Conservation (phyloP, 1,284 basidiomycete genomes). For the Sporisorium scitamineum region DNA sequence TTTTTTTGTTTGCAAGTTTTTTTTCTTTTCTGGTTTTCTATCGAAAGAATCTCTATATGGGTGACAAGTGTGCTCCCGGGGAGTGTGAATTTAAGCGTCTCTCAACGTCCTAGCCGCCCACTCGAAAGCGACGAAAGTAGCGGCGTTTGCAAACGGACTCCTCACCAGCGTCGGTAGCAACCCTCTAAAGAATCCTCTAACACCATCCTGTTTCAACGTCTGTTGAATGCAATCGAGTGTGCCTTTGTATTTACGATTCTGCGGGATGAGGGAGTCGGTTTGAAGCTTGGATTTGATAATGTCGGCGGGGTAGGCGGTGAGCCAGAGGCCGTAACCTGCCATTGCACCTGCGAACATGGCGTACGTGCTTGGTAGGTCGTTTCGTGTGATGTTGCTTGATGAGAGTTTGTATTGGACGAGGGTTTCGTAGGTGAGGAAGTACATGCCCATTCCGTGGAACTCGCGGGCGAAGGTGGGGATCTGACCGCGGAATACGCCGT, state of each 20-base stretch:
- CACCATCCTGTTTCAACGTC: conserved; percentile 84
- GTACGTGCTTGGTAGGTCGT: conserved; percentile 51
- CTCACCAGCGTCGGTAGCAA: conserved; percentile 89
- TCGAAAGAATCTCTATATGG: not conserved
- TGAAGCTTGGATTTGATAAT: conserved; percentile 96
- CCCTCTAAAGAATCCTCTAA: conserved; percentile 87
- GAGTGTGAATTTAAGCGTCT: conserved; percentile 13
- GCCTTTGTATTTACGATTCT: conserved; percentile 78
- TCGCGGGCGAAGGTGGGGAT: conserved; percentile 89
- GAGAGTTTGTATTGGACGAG: conserved; percentile 82
- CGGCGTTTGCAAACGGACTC: conserved; percentile 67
- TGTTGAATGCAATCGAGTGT: conserved; percentile 84
- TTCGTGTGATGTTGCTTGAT: conserved; percentile 62
- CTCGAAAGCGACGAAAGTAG: conserved; percentile 67
- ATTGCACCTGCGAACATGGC: conserved; percentile 64
- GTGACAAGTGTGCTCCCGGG: not conserved
- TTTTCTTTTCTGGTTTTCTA: not conserved
- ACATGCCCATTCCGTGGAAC: conserved; percentile 71
- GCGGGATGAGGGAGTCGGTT: conserved; percentile 77
- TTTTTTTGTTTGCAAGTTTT: not conserved
- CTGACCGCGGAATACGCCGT: conserved; percentile 90
- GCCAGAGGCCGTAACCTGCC: conserved; percentile 51
- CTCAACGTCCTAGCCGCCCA: conserved; percentile 43
- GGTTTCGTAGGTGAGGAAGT: conserved; percentile 90
- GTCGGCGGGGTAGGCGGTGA: conserved; percentile 87